Evolutionary conservation across 768 basidiomycete genomes (phyloP), one percentile per base, ranked within the genome.

Genomic region (Candolleomyces efflorescens): DNA sequence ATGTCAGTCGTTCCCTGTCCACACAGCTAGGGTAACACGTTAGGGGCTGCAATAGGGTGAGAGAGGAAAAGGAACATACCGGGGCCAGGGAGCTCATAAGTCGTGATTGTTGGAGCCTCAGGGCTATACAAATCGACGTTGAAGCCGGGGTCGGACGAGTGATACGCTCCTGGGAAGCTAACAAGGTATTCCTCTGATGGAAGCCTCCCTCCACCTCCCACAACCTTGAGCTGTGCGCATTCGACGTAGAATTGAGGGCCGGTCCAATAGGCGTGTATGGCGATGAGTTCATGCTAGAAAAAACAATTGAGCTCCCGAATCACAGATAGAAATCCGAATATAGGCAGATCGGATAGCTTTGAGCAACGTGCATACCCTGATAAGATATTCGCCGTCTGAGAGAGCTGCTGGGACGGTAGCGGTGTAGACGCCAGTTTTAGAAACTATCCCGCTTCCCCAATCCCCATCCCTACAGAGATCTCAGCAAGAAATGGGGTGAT

Each of bases 171-270:
- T 36, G 74, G 75, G 68, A 75, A 69, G 39, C 63, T 72, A 59
- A 73, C 72, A 39, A 73, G 67, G 61, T 65, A 73, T 55, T 56
- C 64, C 41, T 67, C 63, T 45, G 67, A 64, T 5, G 74, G 73
- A 15, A 67, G 65, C 58, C 69, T 67, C 32, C 62, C 66, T 59
- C 73, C 74, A 27, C 67, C 67, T 22, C 74, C 73, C 24, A 70
- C 72, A 24, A 76, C 63, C 24, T 59, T 69, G 45, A 76, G 65
- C 57, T 76, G 75, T 22, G 62, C 74, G 53, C 74, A 75, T 62
- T 74, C 74, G 10, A 72, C 71, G 61, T 74, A 75, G 67, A 72
- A 72, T 59, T 74, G 73, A 18, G 74, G 72, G 2, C 69, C 71
- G 54, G 71, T 71, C 53, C 70, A 68, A 39, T 20, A 5, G 7